Base-by-base conservation (phyloP, 768 basidiomycete genomes). In the Tulasnella sp. region DNA sequence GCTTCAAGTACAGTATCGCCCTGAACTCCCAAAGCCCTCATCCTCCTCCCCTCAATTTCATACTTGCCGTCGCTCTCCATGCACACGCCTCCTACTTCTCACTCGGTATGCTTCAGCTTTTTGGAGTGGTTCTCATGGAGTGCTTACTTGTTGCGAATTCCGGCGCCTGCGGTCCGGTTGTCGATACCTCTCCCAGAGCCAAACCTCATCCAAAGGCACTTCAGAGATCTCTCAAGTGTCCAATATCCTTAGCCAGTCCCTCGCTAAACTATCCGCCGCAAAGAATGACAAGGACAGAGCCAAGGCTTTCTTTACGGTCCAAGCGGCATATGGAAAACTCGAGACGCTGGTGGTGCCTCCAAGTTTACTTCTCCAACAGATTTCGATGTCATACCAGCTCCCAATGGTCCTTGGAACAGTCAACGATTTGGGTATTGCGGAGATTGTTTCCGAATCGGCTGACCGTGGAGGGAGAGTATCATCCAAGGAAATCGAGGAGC, bases 351-450 rank as follows among this genome's bases (percentile, higher is more conserved):
- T 76, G 18, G 28, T 76, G 16, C 75, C 40, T 34, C 40, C 75
- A 18, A 34, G 34, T 7, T 3, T 76, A 22, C 75, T 44, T 8
- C 44, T 76, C 16, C 50, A 76, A 22, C 75, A 54, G 31, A 31
- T 34, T 24, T 48, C 14, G 5, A 41, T 76, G 75, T n/a, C 22
- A n/a, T 76, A 44, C 75, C 75, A 42, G 75, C 44, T 76, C 16
- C 44, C 75, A 16, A 48, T 76, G 40, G 75, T 54, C 5, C 75
- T 76, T 16, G 75, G 75, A n/a, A 34, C 50, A 14, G 75, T 76
- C 44, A 54, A 48, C 7, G 41, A 48, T 8, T 9, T 76, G 22
- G 75, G 75, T 22, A 34, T 76, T 1, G 44, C 75, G 20, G 75
- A 76, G n/a, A n/a, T 76, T 6, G 2, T 76, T 9, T 76, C 75